Base-by-base conservation (phyloP, 2,329 filamentous ascomycete genomes). In the Dactylonectria macrodidyma region DNA sequence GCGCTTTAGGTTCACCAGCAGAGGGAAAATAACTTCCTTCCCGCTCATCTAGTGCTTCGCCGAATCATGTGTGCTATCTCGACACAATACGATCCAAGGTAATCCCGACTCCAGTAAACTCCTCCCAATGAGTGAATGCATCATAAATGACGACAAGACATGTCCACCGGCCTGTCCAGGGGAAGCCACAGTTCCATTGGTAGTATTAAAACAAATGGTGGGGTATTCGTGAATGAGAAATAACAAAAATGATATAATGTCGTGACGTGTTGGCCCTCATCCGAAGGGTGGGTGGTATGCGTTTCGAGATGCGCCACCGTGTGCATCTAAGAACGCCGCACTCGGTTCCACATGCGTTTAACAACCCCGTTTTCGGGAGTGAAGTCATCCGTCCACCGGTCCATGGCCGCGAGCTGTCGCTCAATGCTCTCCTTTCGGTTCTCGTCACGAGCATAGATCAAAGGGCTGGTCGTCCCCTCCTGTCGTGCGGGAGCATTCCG, bases 331-430 rank as follows among this genome's bases (percentile, higher is more conserved):
- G 80, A 76, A 65, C 87, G 84, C 62, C 86, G 83, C 46, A 92
- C 87, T 66, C 85, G 86, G 69, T 91, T 89, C 90, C 90, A 92
- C 63, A 92, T 84, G 59, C 89, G 86, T 81, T 88, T 91, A 76
- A 92, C 86, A 3, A 89, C 84, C 5, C 87, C 85, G 57, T 82
- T 84, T 64, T 90, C 88, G 3, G 73, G 65, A 26, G 70, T 61
- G 11, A 65, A 65, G 7, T 74, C 62, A 48, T 79, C 56, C 24
- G 84, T 80, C 63, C 85, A 81, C 65, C 86, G 84, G 68, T 90
- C 88, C 46, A 90, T 82, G 22, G 86, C 85, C 1, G 85, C 83
- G 64, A 89, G 83, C 50, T 87, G 84, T 69, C 80, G 82, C 69
- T 90, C 87, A 55, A 90, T 84, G 73, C 84, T 87, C 51, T 87